These are phyloP conservation scores for Rhazya stricta DNA, from an alignment of 257 asterid species.

Conservation along the genomic window DNA sequence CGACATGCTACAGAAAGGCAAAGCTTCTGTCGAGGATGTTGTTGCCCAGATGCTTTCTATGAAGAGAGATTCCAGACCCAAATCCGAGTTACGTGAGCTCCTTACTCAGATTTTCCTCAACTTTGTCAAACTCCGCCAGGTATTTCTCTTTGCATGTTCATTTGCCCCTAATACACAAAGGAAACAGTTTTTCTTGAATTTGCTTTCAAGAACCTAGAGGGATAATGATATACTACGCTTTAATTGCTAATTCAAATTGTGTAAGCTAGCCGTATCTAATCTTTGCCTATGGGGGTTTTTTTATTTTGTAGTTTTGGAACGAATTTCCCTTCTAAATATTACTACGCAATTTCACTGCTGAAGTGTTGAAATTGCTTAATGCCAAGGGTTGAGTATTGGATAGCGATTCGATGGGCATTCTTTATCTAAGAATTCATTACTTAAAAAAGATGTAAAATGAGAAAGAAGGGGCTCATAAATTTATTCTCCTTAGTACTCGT, in stretches of 20 bases:
- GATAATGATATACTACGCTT: not conserved
- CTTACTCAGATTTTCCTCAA: constrained; percentile 75
- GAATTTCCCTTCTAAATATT: not conserved
- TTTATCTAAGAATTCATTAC: not conserved
- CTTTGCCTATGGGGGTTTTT: no score
- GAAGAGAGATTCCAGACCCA: constrained; percentile 55
- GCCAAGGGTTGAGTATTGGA: not conserved
- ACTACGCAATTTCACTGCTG: not conserved
- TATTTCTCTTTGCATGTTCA: constrained; percentile 16
- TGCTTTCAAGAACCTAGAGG: not conserved
- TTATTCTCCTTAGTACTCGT: not conserved
- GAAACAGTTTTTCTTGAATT: not conserved
- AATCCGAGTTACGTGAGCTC: constrained; percentile 63
- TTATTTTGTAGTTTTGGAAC: not conserved
- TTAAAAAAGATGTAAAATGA: not conserved
- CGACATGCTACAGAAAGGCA: constrained; percentile 58
- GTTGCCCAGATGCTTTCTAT: constrained; percentile 64
- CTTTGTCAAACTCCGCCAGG: constrained; percentile 92
- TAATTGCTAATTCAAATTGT: not conserved
- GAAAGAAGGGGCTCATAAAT: not conserved
- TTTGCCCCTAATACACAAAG: not conserved
- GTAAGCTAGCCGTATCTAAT: not conserved
- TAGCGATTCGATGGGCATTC: not conserved
- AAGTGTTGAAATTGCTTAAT: not conserved
- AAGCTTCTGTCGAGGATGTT: constrained; percentile 65